phyloP scores from a whole-genome alignment of 2,329 filamentous ascomycete species.

The Tympanopsis confertula region DNA sequence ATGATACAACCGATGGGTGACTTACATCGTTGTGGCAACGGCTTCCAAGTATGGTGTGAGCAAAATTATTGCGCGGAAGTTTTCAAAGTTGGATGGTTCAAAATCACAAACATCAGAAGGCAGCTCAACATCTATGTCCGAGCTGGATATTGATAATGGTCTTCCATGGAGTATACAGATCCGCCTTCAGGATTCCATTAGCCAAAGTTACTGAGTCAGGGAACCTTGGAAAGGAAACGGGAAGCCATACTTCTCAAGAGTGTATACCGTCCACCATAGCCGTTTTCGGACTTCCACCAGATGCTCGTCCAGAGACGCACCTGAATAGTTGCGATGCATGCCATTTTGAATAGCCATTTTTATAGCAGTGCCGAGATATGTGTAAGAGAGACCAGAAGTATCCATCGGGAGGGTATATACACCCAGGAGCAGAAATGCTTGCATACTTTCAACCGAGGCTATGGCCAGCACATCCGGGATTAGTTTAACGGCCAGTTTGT shows the following conservation, averaged over 20 bases:
- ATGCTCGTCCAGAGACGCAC: slow-evolving; percentile 30
- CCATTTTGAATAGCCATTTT: slow-evolving; percentile 48
- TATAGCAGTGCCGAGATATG: slow-evolving; percentile 41
- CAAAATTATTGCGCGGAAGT: slow-evolving; percentile 32
- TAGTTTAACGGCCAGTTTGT: slow-evolving; percentile 39
- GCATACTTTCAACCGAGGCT: slow-evolving; percentile 43
- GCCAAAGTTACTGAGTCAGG: background rate
- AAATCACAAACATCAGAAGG: slow-evolving; percentile 32
- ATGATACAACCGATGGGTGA: no score
- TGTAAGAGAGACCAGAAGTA: slow-evolving; percentile 42
- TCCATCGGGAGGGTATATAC: slow-evolving; percentile 43
- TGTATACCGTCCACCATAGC: slow-evolving; percentile 46
- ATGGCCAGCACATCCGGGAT: slow-evolving; percentile 43
- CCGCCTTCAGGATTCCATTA: slow-evolving; percentile 21
- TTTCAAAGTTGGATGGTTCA: slow-evolving; percentile 23
- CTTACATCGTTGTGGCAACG: slow-evolving; percentile 18
- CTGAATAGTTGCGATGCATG: slow-evolving; percentile 40
- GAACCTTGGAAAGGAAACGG: slow-evolving; percentile 5
- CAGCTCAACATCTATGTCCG: slow-evolving; percentile 39
- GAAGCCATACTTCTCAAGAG: slow-evolving; percentile 35
- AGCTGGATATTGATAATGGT: slow-evolving; percentile 36
- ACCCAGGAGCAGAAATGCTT: slow-evolving; percentile 42
- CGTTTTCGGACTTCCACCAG: slow-evolving; percentile 39
- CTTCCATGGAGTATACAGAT: slow-evolving; percentile 44
- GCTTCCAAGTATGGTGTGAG: slow-evolving; percentile 26